Percentiles rank a stretch among this genome's conserved stretches.
Conservation (phyloP, 2,329 filamentous ascomycete species). For the Fusarium newnesense region DNA sequence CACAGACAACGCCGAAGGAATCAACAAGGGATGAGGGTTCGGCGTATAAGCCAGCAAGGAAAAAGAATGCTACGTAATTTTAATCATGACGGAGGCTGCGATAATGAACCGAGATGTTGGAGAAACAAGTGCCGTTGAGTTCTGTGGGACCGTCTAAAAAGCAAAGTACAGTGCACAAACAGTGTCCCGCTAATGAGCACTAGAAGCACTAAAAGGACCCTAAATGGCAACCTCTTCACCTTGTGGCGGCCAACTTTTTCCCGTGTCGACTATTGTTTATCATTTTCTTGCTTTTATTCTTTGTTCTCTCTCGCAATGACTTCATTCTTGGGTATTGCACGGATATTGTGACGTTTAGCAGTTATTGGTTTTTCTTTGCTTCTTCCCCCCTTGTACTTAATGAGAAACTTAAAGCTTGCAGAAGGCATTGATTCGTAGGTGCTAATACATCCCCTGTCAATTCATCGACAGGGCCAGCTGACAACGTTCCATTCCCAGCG, state of each 20-base stretch:
- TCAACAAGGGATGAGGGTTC: conserved; percentile 13
- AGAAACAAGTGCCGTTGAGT: conserved; percentile 40
- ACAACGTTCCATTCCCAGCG: conserved; percentile 41
- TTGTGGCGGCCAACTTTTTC: conserved; percentile 17
- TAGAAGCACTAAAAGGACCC: conserved; percentile 14
- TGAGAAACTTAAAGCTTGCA: conserved; percentile 4
- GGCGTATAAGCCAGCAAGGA: conserved; percentile 3
- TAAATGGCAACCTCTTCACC: conserved; percentile 13
- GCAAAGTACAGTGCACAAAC: conserved; percentile 29
- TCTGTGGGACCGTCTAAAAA: conserved; percentile 32
- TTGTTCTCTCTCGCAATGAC: conserved; percentile 4
- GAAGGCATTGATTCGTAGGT: conserved; percentile 15
- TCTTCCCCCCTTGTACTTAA: conserved; percentile 1
- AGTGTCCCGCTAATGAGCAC: conserved; percentile 28
- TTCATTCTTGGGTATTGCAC: conserved; percentile 10
- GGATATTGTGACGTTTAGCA: background rate
- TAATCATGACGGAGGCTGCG: conserved; percentile 26
- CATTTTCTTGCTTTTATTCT: background rate
- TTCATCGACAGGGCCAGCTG: conserved; percentile 18
- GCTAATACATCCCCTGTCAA: conserved; percentile 22
- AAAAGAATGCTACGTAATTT: conserved; percentile 38
- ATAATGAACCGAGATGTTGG: conserved; percentile 39
- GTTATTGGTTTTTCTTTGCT: background rate
- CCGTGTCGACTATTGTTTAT: background rate
- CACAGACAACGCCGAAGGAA: background rate